Evolutionary conservation across 805 yeast genomes (phyloP), one percentile per base, ranked within the genome.

Genomic region (Henningerozyma blattae): DNA sequence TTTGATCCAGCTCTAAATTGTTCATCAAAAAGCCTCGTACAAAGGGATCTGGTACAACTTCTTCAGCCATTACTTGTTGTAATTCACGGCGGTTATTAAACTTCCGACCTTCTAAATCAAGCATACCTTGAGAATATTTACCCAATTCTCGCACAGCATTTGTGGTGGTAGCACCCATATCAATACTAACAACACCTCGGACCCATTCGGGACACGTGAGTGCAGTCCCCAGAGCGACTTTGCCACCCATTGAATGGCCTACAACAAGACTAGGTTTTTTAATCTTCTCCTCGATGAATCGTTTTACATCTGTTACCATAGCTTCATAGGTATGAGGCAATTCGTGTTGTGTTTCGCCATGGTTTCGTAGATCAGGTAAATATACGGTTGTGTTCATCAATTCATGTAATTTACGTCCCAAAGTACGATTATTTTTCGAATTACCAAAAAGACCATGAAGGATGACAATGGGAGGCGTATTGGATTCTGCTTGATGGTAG

Each of bases 171-270:
- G 22, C 9, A 7, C 9, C 9, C 22, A 20, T 20, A 20, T 20
- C 22, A 20, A 20, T 20, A 20, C 22, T 20, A 7, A 20, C 10
- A 20, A 20, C 22, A 7, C 9, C 7, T 20, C 10, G 7, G 10
- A 7, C 7, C 10, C 7, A 20, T 7, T 20, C 22, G 10, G 22
- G 22, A 7, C 22, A 7, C 10, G 7, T 20, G 24, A 75, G 45
- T 0, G 69, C 53, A 1, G 61, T 59, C 31, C 64, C 35, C 67
- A 75, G 64, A 0, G 70, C 70, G 1, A 68, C 64, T 44, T 71
- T 73, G 4, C 76, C 79, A 1, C 81, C 81, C 72, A 75, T 65
- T 15, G 76, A 71, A 45, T 68, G 76, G 0, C 80, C 80, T 8
- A 65, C 37, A 4, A 66, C 34, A 6, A 61, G 52, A 13, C 56